phyloP scores from a whole-genome alignment of 257 asterid genomes.

The Penstemon davidsonii region DNA sequence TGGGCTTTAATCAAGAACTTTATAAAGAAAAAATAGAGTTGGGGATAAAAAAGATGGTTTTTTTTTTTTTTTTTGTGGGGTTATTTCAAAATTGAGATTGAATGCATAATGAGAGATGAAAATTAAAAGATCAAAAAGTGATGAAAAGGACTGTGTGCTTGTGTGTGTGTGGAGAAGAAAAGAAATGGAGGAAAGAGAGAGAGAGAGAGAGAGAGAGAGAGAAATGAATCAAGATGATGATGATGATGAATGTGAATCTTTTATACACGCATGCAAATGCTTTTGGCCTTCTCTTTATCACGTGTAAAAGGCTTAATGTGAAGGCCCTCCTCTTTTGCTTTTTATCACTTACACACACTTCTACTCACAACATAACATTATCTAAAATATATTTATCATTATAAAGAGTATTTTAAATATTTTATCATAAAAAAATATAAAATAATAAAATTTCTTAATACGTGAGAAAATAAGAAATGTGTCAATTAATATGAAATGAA shows the following conservation, averaged over 20 bases:
- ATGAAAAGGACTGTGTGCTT: constrained; percentile 9
- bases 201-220: constrained; percentile 21
- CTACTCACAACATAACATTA: neutral
- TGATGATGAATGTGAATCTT: constrained; percentile 66
- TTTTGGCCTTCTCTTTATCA: constrained; percentile 67
- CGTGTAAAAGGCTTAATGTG: constrained; percentile 61
- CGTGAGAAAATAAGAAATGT: too few relatives aligned
- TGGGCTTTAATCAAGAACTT: constrained; percentile 44
- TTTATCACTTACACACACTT: constrained; percentile 27
- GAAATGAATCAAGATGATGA: constrained; percentile 22
- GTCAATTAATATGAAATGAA: too few relatives aligned
- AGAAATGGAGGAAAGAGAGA: constrained; percentile 22
- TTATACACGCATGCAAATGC: constrained; percentile 91
- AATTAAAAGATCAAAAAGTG: constrained; percentile 20
- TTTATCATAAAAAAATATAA: too few relatives aligned
- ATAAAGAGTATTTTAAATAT: too few relatives aligned
- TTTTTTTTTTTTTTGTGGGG: neutral
- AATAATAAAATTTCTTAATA: too few relatives aligned
- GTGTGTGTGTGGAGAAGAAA: neutral
- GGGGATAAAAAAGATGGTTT: constrained; percentile 31
- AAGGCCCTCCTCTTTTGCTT: constrained; percentile 44
- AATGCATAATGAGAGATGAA: constrained; percentile 37
- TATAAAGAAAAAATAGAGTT: constrained; percentile 32
- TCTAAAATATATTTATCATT: neutral
- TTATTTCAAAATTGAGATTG: constrained; percentile 33